phyloP scores from a whole-genome alignment of 441 rosid species.

The Macaranga tanarius region DNA sequence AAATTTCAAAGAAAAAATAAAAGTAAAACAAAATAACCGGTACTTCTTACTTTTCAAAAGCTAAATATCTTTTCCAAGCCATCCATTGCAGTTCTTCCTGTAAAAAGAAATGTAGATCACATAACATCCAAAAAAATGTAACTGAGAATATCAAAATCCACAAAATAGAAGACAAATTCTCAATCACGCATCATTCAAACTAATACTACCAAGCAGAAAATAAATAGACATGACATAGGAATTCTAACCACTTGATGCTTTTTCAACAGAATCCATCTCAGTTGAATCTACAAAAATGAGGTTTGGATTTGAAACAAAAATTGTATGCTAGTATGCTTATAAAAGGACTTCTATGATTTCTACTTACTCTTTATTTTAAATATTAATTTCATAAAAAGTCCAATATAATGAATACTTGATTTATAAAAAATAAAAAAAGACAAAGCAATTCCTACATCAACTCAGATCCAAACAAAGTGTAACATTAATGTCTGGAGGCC shows the following conservation, averaged over 20 bases:
- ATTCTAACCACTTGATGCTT: background rate
- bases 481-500: background rate
- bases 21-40: background rate
- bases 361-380: background rate
- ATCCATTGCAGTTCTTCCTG: conserved; percentile 96
- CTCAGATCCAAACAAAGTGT: background rate
- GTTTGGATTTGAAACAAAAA: background rate
- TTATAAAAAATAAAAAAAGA: background rate
- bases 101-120: conserved; percentile 7
- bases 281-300: too few relatives aligned
- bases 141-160: conserved; percentile 15
- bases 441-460: background rate
- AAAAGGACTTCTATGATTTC: too few relatives aligned
- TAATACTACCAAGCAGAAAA: background rate
- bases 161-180: background rate
- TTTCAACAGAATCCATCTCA: background rate
- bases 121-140: conserved; percentile 3
- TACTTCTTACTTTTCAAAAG: conserved; percentile 79
- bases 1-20: background rate
- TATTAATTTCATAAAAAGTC: background rate
- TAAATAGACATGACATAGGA: background rate
- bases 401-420: background rate
- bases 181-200: background rate
- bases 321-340: background rate
- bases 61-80: conserved; percentile 87